These are phyloP conservation scores for Paraconiothyrium brasiliense DNA, from an alignment of 2,329 filamentous ascomycete species.

Conservation along the genomic window DNA sequence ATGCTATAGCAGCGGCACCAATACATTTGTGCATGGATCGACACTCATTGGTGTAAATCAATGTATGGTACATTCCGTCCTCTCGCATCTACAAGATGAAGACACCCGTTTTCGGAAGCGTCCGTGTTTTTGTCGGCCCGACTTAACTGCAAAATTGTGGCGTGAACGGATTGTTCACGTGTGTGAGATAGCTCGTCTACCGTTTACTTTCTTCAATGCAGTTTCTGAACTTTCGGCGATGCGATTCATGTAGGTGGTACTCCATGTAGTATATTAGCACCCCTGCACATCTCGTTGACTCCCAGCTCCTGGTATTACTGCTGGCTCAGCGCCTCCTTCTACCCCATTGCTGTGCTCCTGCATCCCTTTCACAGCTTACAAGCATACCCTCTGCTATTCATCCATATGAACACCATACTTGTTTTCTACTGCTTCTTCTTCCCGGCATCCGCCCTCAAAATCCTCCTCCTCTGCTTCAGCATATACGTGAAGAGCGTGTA, in stretches of 20 bases:
- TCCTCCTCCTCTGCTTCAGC: conserved; percentile 87
- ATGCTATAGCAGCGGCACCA: background rate
- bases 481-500: conserved; percentile 94
- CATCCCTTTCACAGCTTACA: too few species aligned
- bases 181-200: too few species aligned
- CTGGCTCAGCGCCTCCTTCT: too few species aligned
- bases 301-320: too few species aligned
- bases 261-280: too few species aligned
- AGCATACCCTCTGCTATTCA: too few species aligned
- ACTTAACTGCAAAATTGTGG: background rate
- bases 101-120: background rate
- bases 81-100: background rate
- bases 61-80: background rate
- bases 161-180: background rate
- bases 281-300: too few species aligned
- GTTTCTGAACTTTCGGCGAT: too few species aligned
- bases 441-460: conserved; percentile 67
- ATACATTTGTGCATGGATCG: background rate
- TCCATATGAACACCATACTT: background rate
- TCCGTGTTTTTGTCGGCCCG: background rate
- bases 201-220: too few species aligned
- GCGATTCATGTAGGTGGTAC: too few species aligned
- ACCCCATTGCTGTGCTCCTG: too few species aligned
- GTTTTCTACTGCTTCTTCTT: conserved; percentile 45
- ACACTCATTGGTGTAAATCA: background rate